Base-by-base conservation (phyloP, 2,329 filamentous ascomycete species). In the Alternaria ventricosa region DNA sequence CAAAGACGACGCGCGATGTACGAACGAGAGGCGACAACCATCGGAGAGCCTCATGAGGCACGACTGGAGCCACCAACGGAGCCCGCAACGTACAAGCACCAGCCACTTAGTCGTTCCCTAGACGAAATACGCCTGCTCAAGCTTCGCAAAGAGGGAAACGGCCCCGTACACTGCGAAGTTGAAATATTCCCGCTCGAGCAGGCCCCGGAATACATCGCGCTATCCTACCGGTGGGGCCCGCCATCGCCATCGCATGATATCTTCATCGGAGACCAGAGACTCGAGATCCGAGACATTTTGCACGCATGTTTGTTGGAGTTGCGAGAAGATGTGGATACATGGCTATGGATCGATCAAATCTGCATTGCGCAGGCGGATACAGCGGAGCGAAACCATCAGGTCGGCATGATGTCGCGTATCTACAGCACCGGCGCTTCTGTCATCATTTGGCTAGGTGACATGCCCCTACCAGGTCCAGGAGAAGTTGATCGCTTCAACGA, bases 401-500 rank as follows among this genome's bases (percentile, higher is more conserved):
- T 41, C 36, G n/a, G 9, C 5, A 41, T 41, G 36, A 41, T 41
- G 36, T 41, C 36, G 5, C 36, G 15, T 11, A 10, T 41, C 4
- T 41, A 41, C 9, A 41, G 36, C 36, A 6, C 1, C 36, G 2
- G 0, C 1, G 0, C 36, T 3, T 41, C 36, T 18, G 9, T 41
- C 9, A 41, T 41, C 0, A 1, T 6, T 2, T 41, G 36, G 36
- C 8, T 41, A 6, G 9, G 36, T 5, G 36, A 41, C 4, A 0
- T 41, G 1, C 36, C 36, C 1, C 0, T 18, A 18, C 4, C 36
- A 1, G 0, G 0, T 0, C 9, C n/a, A 0, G 8, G 5, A 1
- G 2, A 41, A 1, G 5, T 18, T 18, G 36, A 41, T 41, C 15
- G 15, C 0, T 41, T 41, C 15, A 41, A 9, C 4, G 33, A 36